Percentiles rank a stretch among this genome's conserved stretches.
Conservation (phyloP, 306 rosid species). For the Cucumis sativus region DNA sequence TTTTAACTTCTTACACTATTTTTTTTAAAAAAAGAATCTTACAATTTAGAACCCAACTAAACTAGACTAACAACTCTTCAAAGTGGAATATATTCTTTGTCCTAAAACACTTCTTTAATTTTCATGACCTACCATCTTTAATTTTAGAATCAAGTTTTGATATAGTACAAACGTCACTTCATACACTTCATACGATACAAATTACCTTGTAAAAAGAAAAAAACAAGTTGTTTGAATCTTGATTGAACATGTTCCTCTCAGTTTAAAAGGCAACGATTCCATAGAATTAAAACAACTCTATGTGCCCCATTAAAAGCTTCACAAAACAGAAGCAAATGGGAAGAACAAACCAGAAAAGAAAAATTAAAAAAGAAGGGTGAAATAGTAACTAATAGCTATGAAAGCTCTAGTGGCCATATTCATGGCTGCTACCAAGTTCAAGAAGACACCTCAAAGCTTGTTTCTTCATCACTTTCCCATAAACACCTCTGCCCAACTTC, state of each 20-base stretch:
- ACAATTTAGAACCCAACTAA: too few relatives aligned
- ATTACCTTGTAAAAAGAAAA: neutral
- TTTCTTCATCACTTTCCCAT: constrained; percentile 57
- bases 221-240: neutral
- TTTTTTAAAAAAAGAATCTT: too few relatives aligned
- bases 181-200: neutral
- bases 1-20: too few relatives aligned
- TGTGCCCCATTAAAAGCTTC: neutral
- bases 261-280: neutral
- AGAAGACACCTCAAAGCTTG: constrained; percentile 49
- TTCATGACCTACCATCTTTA: too few relatives aligned
- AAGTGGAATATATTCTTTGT: too few relatives aligned
- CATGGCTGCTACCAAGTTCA: constrained; percentile 22
- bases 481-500: constrained; percentile 56
- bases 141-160: too few relatives aligned
- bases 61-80: too few relatives aligned
- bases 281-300: neutral
- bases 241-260: neutral
- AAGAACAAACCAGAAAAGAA: neutral
- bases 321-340: constrained; percentile 1
- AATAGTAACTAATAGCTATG: neutral
- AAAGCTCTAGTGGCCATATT: constrained; percentile 9
- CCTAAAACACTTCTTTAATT: too few relatives aligned
- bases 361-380: neutral
- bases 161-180: too few relatives aligned